Evolutionary conservation across 73 alveolate genomes (phyloP), one percentile per base, ranked within the genome.

Genomic region (Tetrahymena borealis): DNA sequence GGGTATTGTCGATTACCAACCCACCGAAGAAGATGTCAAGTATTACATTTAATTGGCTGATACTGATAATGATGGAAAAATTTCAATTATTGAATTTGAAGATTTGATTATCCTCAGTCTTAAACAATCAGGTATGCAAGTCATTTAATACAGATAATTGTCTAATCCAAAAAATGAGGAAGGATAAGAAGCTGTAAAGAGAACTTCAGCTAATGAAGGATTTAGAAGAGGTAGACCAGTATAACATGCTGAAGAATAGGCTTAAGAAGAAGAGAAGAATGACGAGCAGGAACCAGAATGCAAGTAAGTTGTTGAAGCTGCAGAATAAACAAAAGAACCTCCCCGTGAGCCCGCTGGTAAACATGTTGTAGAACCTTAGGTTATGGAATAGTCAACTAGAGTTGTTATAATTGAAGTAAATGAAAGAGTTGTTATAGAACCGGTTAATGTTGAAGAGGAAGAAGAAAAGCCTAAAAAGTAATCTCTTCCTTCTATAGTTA

Each of bases 1-100:
- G 93, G 91, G 95, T 0, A 93, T 93, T 85, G 36, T 78, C 31
- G 93, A 93, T 32, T 93, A 93, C 31, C 13, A 79, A 79, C 93
- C 95, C 24, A 92, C 95, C 13, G 38, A 92, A 41, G 93, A 92
- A n/a, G 95, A 79, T 79, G 93, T 92, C 4, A 40, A 39, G 5
- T 39, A 79, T 85, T 92, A 90, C 91, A 92, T 92, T 39, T 39
- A 92, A 35, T 43, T 92, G 90, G 91, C 93, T 24, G 93, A 92
- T 85, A 24, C 93, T 31, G 93, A 92, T 39, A 90, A 42, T 39
- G 95, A 92, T 85, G 93, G 93, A 40, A 85, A 92, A 85, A 92
- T 79, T 20, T 79, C 93, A 8, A 33, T 92, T 39, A 39, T 40
- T 18, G 95, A 92, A n/a, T 85, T 79, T 24, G 91, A 39, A 92